A percentile compares a stretch with the other conserved stretches of the same genome.
Conservation (phyloP, 306 rosid species). For the Prunus campanulata region DNA sequence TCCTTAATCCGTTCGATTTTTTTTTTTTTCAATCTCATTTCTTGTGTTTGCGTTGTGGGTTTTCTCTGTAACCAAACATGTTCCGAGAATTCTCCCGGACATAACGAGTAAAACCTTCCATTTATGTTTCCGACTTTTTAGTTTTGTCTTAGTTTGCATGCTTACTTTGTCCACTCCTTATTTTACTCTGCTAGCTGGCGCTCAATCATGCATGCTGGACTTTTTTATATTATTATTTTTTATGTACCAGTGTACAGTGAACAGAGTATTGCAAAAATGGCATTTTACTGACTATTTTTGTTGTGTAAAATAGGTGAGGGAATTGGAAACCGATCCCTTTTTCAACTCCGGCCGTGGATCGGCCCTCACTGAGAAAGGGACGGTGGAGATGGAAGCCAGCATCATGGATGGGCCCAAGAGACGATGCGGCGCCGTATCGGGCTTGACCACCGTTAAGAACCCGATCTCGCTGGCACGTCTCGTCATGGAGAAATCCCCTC, state of each 20-base stretch:
- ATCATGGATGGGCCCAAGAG: constrained; percentile 88
- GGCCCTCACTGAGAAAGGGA: constrained; percentile 75
- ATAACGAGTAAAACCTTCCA: not conserved
- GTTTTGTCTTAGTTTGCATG: not conserved
- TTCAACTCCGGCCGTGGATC: constrained; percentile 97
- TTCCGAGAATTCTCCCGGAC: not conserved
- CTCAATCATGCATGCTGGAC: not conserved
- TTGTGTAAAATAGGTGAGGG: constrained; percentile 51
- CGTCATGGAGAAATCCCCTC: constrained; percentile 95
- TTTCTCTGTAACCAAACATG: not conserved
- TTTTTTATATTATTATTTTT: not conserved
- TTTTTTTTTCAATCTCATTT: too few species aligned
- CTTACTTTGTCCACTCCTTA: not conserved
- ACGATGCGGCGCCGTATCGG: constrained; percentile 94
- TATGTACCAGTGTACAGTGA: not conserved
- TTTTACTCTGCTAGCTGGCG: not conserved
- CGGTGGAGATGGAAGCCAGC: constrained; percentile 94
- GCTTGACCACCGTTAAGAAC: constrained; percentile 72
- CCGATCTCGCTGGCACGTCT: constrained; percentile 90
- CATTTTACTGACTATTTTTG: not conserved
- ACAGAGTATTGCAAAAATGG: not conserved
- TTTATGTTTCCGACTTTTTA: not conserved
- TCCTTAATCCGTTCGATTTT: not conserved
- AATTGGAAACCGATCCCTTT: constrained; percentile 76
- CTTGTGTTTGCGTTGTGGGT: not conserved